phyloP scores from a whole-genome alignment of 352 stramenopile species.

The Blastocystis sp. region DNA sequence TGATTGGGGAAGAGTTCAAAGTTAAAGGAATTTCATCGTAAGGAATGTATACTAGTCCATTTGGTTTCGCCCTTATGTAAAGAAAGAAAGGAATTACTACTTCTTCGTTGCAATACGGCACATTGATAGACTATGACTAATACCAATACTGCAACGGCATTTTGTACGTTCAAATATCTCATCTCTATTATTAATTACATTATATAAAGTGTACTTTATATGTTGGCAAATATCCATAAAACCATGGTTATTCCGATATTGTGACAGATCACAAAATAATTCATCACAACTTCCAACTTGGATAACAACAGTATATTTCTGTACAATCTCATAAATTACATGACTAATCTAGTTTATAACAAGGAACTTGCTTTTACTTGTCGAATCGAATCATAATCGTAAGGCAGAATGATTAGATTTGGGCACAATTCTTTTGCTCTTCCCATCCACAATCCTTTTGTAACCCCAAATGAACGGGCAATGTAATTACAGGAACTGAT shows the following conservation, averaged over 20 bases:
- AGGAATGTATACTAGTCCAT: conserved; percentile 46
- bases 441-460: conserved; percentile 42
- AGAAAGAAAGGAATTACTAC: background rate
- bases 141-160: conserved; percentile 14
- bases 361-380: background rate
- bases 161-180: background rate
- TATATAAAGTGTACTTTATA: background rate
- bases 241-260: background rate
- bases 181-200: background rate
- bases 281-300: conserved; percentile 55
- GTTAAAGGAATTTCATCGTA: background rate
- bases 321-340: background rate
- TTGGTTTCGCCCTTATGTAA: conserved; percentile 30
- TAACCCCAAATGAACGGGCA: background rate
- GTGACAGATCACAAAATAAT: conserved; percentile 33
- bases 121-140: conserved; percentile 36
- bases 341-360: background rate
- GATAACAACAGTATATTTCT: conserved; percentile 12
- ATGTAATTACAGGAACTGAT: conserved; percentile 60
- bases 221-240: conserved; percentile 2
- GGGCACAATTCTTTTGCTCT: conserved; percentile 49
- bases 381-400: conserved; percentile 17
- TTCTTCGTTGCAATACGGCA: conserved; percentile 29
- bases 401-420: conserved; percentile 29
- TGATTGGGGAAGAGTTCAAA: background rate